These are phyloP conservation scores for Fonsecaea multimorphosa DNA, from an alignment of 2,329 filamentous ascomycete species.

Conservation along the genomic window DNA sequence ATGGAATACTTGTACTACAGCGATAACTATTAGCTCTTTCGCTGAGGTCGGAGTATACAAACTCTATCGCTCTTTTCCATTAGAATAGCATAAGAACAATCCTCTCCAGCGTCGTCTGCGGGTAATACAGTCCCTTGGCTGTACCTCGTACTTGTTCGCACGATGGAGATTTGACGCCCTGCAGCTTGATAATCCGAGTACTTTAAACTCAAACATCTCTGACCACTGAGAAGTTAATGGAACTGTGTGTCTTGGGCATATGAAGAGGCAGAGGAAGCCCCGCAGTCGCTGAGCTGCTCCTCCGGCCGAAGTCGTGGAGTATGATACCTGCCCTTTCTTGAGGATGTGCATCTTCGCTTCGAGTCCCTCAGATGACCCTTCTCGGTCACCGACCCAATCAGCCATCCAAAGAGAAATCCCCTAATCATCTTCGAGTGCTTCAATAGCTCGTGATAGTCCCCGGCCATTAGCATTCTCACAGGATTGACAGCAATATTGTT, in stretches of 20 bases:
- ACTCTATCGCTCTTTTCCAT: background rate
- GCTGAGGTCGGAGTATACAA: background rate
- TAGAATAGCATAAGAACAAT: background rate
- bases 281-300: background rate
- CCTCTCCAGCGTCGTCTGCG: background rate
- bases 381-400: slow-evolving; percentile 9
- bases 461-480: background rate
- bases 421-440: background rate
- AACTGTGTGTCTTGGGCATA: background rate
- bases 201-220: slow-evolving; percentile 1
- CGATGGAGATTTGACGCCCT: background rate
- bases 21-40: background rate
- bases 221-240: background rate
- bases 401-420: background rate
- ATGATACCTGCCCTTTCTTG: background rate
- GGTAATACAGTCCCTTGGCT: background rate
- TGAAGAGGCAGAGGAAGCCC: background rate
- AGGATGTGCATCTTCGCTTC: background rate
- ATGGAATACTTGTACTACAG: background rate
- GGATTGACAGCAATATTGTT: background rate
- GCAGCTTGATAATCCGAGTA: slow-evolving; percentile 14
- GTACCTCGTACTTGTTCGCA: background rate
- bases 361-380: background rate
- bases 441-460: background rate
- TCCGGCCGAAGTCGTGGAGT: background rate